These are phyloP conservation scores for Begonia peltatifolia DNA, from an alignment of 306 rosid species.

Conservation along the genomic window DNA sequence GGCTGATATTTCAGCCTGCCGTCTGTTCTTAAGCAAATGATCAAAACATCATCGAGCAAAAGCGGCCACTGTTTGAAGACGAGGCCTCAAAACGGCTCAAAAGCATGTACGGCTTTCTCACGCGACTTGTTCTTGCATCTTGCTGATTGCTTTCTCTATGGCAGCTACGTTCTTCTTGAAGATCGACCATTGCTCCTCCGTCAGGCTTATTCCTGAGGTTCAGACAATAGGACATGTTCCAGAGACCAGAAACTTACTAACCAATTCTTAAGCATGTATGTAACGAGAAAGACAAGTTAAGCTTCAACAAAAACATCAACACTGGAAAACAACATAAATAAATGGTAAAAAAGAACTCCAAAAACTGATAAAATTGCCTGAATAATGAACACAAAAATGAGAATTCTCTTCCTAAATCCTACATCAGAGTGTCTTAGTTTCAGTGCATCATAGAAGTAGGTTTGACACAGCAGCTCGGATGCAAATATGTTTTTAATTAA, in stretches of 20 bases:
- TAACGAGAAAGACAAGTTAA: background rate
- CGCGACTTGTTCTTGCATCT: constrained; percentile 39
- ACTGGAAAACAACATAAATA: background rate
- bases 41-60: too few relatives aligned
- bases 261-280: background rate
- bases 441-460: too few relatives aligned
- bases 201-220: constrained; percentile 87
- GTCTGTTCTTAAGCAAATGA: too few relatives aligned
- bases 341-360: background rate
- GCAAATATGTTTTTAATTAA: too few relatives aligned
- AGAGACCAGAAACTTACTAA: background rate
- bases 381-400: too few relatives aligned
- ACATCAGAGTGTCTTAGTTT: too few relatives aligned
- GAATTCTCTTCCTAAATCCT: too few relatives aligned
- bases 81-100: constrained; percentile 5
- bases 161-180: constrained; percentile 64
- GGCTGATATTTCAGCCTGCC: too few relatives aligned
- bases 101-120: constrained; percentile 11
- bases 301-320: background rate
- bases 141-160: constrained; percentile 60
- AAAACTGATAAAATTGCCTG: too few relatives aligned
- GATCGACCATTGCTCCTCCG: constrained; percentile 71
- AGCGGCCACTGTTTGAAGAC: too few relatives aligned
- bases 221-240: constrained; percentile 1
- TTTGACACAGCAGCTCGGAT: too few relatives aligned